Evolutionary conservation across 2,329 filamentous ascomycete genomes (phyloP).

Genomic region (Penicillium sp.): DNA sequence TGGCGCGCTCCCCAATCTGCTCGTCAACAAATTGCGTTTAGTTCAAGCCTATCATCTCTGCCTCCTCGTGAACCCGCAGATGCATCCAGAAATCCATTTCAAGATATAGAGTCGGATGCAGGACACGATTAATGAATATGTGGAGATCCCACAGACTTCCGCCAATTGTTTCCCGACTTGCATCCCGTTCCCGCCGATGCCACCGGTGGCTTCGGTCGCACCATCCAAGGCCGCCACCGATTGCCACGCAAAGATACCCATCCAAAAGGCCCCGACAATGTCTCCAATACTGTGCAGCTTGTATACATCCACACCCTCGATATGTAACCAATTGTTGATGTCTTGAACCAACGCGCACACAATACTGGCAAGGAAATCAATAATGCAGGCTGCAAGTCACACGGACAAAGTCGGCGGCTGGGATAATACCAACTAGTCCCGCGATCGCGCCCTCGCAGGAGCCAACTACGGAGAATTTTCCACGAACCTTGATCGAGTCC

Average conservation of each 20-base stretch:
- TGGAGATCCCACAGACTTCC: slow-evolving; percentile 58
- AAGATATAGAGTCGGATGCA: slow-evolving; percentile 57
- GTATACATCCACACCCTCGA: slow-evolving; percentile 64
- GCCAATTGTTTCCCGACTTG: slow-evolving; percentile 61
- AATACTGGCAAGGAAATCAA: slow-evolving; percentile 59
- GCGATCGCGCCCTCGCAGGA: slow-evolving; percentile 62
- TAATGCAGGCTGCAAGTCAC: slow-evolving; percentile 60
- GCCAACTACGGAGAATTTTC: slow-evolving; percentile 60
- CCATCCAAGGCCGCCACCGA: slow-evolving; percentile 54
- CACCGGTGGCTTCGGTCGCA: slow-evolving; percentile 49
- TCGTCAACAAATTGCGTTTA: slow-evolving; percentile 61
- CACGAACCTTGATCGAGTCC: slow-evolving; percentile 56
- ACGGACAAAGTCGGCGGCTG: slow-evolving; percentile 58
- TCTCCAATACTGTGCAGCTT: slow-evolving; percentile 63
- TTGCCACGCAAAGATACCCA: slow-evolving; percentile 58
- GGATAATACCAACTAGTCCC: slow-evolving; percentile 64
- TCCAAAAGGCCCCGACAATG: slow-evolving; percentile 61
- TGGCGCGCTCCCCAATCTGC: slow-evolving; percentile 58
- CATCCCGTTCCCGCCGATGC: slow-evolving; percentile 59
- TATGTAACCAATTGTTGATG: slow-evolving; percentile 57
- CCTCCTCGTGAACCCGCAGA: slow-evolving; percentile 58
- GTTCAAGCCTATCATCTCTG: slow-evolving; percentile 60
- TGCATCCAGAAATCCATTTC: slow-evolving; percentile 60
- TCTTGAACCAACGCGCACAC: slow-evolving; percentile 56
- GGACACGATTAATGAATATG: slow-evolving; percentile 58